Evolutionary conservation across 192 early-diverging fungal species (phyloP).

Genomic region (Coemansia asiatica): DNA sequence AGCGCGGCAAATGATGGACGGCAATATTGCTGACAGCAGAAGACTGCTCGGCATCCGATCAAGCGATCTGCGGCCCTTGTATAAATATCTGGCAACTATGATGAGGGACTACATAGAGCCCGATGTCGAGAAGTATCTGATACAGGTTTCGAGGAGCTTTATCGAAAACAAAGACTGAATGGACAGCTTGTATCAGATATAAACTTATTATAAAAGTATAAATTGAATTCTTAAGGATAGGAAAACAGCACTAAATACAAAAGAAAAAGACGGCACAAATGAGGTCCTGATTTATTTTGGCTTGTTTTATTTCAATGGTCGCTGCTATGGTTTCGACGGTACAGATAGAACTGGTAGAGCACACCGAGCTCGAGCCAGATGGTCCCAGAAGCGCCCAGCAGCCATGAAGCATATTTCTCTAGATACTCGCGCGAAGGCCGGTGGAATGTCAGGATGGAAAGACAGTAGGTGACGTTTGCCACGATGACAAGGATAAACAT

Average conservation of each 20-base stretch:
- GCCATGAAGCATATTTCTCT: constrained; percentile 67
- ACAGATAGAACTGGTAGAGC: constrained; percentile 67
- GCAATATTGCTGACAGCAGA: constrained; percentile 5
- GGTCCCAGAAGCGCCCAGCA: constrained; percentile 69
- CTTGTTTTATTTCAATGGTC: too few relatives aligned
- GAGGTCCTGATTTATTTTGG: too few relatives aligned
- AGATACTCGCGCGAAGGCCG: constrained; percentile 63
- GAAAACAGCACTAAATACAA: too few relatives aligned
- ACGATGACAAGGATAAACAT: constrained; percentile 78
- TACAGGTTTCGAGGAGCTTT: constrained; percentile 25
- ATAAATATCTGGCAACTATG: constrained; percentile 26
- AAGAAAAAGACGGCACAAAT: too few relatives aligned
- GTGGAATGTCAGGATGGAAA: constrained; percentile 69
- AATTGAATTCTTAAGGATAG: too few relatives aligned
- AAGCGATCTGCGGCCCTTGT: constrained; percentile 27
- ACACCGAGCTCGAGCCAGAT: constrained; percentile 73
- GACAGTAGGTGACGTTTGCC: constrained; percentile 62
- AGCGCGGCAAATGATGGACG: constrained; percentile 21
- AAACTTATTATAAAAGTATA: too few relatives aligned
- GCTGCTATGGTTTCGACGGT: constrained; percentile 22
- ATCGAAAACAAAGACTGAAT: constrained; percentile 76
- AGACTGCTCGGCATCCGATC: constrained; percentile 34
- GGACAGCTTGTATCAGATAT: constrained; percentile 57
- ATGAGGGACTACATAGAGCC: not conserved
- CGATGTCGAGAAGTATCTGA: constrained; percentile 7